Percentiles rank a stretch among this genome's conserved stretches.
Conservation (phyloP, 2,329 filamentous ascomycete genomes). For the Daldinia sp. region DNA sequence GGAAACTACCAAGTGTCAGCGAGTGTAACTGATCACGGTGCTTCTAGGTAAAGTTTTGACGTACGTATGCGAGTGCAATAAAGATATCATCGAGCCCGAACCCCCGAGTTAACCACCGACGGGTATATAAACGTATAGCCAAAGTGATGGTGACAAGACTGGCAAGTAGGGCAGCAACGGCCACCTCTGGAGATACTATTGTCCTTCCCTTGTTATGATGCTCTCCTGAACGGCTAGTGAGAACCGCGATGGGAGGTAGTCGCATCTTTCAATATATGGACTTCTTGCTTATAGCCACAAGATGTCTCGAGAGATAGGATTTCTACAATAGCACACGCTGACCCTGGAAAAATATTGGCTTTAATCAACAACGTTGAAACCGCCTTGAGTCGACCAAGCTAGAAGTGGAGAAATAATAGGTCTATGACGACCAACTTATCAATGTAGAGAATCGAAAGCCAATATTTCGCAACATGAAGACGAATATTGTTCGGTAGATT, state of each 20-base stretch:
- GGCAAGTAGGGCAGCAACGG: constrained; percentile 48
- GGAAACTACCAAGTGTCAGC: constrained; percentile 45
- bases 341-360: background rate
- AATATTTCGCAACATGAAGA: constrained; percentile 11
- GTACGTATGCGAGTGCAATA: constrained; percentile 54
- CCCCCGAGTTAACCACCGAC: constrained; percentile 52
- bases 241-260: constrained; percentile 43
- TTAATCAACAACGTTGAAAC: constrained; percentile 13
- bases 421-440: constrained; percentile 16
- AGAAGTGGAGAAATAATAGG: constrained; percentile 5
- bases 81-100: constrained; percentile 55
- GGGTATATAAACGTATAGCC: constrained; percentile 54
- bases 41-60: constrained; percentile 10
- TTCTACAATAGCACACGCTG: constrained; percentile 12
- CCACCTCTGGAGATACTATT: constrained; percentile 48
- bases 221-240: constrained; percentile 51
- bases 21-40: background rate
- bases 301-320: constrained; percentile 1
- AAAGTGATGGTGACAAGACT: constrained; percentile 50
- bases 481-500: background rate
- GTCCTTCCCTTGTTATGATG: constrained; percentile 52
- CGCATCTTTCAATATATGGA: constrained; percentile 42
- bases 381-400: constrained; percentile 1
- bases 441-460: constrained; percentile 3
- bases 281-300: constrained; percentile 3